Evolutionary conservation across 2,329 filamentous ascomycete species (phyloP).

Genomic region (Dendryphion nanum): DNA sequence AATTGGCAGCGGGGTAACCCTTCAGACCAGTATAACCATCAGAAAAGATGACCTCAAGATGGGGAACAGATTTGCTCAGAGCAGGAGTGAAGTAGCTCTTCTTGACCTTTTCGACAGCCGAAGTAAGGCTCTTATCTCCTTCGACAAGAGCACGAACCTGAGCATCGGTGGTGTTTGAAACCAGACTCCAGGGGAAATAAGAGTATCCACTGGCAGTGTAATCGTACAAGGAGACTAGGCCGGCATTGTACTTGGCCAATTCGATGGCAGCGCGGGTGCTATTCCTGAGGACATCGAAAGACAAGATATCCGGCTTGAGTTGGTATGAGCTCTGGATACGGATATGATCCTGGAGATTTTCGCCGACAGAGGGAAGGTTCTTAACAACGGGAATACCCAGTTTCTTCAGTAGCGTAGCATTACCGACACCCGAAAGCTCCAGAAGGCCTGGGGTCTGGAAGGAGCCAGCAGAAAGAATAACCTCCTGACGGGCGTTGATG

Average conservation of each 20-base stretch:
- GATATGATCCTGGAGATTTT: constrained; percentile 18
- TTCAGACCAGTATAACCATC: constrained; percentile 47
- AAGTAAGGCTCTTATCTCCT: too few species aligned
- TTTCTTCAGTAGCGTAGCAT: constrained; percentile 4
- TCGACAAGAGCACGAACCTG: too few species aligned
- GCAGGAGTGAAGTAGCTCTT: too few species aligned
- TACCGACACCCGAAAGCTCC: constrained; percentile 60
- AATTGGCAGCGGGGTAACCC: constrained; percentile 30
- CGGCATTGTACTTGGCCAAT: constrained; percentile 36
- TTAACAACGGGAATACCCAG: constrained; percentile 7
- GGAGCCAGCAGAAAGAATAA: constrained; percentile 56
- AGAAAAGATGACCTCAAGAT: constrained; percentile 46
- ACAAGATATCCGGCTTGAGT: constrained; percentile 20
- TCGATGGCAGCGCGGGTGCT: constrained; percentile 39
- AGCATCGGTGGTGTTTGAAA: too few species aligned
- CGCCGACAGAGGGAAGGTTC: constrained; percentile 11
- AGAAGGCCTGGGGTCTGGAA: constrained; percentile 61
- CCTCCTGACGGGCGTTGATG: constrained; percentile 39
- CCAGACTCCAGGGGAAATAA: constrained; percentile 46
- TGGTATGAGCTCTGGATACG: constrained; percentile 21
- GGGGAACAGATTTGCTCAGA: constrained; percentile 34
- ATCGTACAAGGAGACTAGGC: constrained; percentile 39
- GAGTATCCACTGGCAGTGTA: constrained; percentile 42
- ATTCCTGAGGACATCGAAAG: constrained; percentile 22
- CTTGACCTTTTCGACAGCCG: too few species aligned